Conservation (phyloP, 2,329 filamentous ascomycete species). For the Trichoderma polysporum region DNA sequence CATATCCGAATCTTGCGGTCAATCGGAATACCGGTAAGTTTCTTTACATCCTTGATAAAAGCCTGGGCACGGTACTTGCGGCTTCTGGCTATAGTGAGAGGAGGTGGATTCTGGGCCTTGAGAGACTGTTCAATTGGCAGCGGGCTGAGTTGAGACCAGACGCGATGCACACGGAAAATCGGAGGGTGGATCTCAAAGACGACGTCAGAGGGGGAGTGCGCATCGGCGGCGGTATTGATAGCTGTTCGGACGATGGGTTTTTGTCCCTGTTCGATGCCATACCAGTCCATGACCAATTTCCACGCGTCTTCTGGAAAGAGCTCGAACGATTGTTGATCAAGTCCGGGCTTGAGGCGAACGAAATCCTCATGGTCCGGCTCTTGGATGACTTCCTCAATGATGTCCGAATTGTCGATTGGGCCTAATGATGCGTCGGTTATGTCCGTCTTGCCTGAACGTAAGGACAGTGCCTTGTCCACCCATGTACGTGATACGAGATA, state of each 20-base stretch:
- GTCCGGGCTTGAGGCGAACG: constrained; percentile 69
- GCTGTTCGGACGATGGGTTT: constrained; percentile 72
- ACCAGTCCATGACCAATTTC: constrained; percentile 78
- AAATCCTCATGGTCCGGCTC: constrained; percentile 57
- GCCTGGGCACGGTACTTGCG: constrained; percentile 66
- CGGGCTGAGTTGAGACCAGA: constrained; percentile 62
- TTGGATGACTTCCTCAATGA: constrained; percentile 62
- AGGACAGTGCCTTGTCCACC: constrained; percentile 70
- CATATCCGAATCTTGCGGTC: constrained; percentile 76
- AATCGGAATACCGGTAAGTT: constrained; percentile 63
- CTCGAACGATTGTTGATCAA: constrained; percentile 70
- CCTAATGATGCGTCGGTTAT: constrained; percentile 64
- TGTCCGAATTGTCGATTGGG: constrained; percentile 82
- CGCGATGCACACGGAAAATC: constrained; percentile 78
- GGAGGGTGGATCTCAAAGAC: constrained; percentile 83
- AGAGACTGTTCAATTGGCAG: constrained; percentile 57
- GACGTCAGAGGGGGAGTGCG: constrained; percentile 60
- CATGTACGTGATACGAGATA: constrained; percentile 78
- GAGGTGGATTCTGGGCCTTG: constrained; percentile 59
- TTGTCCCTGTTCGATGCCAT: constrained; percentile 70
- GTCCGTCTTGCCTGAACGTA: constrained; percentile 62
- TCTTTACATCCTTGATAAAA: constrained; percentile 77
- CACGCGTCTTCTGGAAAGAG: constrained; percentile 78
- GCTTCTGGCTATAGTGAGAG: constrained; percentile 69
- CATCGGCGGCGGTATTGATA: constrained; percentile 69